phyloP scores from a whole-genome alignment of 179 eudicot species.

The Beta macrorhiza region DNA sequence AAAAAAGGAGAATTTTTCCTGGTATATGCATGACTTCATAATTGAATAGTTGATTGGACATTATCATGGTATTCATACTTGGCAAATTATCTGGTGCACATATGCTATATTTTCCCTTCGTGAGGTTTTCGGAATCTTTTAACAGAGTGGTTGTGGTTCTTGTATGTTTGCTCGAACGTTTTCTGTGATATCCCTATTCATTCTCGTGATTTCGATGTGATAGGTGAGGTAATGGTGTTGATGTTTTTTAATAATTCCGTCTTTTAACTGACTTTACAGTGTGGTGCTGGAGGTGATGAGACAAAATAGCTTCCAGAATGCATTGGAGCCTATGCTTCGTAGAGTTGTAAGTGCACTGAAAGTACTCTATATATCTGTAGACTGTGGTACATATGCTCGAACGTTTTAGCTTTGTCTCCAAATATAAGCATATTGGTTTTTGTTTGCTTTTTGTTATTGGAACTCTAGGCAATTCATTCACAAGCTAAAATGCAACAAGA shows the following conservation, averaged over 20 bases:
- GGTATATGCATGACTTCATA: neutral
- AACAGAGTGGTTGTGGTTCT: neutral
- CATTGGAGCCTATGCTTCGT: conserved; percentile 76
- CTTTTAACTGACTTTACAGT: conserved; percentile 31
- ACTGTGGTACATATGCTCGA: neutral
- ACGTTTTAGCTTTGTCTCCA: neutral
- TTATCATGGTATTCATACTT: neutral
- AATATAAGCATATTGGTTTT: neutral
- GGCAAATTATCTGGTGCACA: neutral
- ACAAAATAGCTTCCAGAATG: conserved; percentile 49
- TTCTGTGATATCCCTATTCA: neutral
- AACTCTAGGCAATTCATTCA: neutral
- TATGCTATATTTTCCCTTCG: neutral
- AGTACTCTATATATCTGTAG: neutral
- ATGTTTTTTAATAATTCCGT: too few species aligned
- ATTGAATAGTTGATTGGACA: neutral
- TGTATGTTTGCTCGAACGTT: neutral
- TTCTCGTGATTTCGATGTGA: neutral
- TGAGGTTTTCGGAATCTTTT: neutral
- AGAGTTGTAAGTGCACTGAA: conserved; percentile 64
- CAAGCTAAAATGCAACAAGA: neutral
- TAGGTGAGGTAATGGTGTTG: too few species aligned
- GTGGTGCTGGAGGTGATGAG: conserved; percentile 72
- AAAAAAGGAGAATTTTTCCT: neutral
- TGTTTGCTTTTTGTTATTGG: neutral